Evolutionary conservation across 75 land plant genomes (phyloP).

Genomic region (Cupressus sempervirens): DNA sequence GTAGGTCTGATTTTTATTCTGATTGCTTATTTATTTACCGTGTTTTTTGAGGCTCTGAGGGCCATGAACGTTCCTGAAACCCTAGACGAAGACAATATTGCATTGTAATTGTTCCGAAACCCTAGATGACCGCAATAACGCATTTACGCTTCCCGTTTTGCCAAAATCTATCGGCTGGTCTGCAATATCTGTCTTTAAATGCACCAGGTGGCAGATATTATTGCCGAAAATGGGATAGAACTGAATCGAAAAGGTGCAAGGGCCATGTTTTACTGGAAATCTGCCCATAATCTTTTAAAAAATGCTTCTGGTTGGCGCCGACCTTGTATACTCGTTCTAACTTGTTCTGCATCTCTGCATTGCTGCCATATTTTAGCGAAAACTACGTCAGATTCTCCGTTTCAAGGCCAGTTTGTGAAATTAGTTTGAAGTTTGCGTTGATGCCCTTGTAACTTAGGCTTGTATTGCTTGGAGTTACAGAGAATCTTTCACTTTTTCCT

Average conservation of each 20-base stretch:
- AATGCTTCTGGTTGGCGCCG: neutral
- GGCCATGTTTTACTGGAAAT: neutral
- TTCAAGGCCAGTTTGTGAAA: neutral
- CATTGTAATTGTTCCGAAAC: neutral
- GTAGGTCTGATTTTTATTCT: neutral
- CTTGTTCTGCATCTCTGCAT: neutral
- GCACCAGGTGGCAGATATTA: neutral
- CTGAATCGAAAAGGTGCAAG: neutral
- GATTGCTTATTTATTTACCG: neutral
- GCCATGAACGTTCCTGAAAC: neutral
- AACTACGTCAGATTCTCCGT: neutral
- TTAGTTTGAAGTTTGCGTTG: neutral
- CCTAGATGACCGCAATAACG: neutral
- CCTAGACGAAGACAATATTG: neutral
- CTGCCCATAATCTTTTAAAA: neutral
- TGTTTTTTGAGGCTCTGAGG: neutral
- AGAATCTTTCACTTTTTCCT: neutral
- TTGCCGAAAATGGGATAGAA: neutral
- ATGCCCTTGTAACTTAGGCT: neutral
- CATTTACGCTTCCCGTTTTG: neutral
- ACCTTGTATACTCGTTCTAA: neutral
- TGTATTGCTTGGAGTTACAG: neutral
- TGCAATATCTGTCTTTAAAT: neutral
- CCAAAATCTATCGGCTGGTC: neutral
- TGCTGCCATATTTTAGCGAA: neutral